Percentiles rank a stretch among this genome's conserved stretches.
Evolutionary conservation across 352 stramenopile species (phyloP).

Genomic region (Pythium oligandrum): DNA sequence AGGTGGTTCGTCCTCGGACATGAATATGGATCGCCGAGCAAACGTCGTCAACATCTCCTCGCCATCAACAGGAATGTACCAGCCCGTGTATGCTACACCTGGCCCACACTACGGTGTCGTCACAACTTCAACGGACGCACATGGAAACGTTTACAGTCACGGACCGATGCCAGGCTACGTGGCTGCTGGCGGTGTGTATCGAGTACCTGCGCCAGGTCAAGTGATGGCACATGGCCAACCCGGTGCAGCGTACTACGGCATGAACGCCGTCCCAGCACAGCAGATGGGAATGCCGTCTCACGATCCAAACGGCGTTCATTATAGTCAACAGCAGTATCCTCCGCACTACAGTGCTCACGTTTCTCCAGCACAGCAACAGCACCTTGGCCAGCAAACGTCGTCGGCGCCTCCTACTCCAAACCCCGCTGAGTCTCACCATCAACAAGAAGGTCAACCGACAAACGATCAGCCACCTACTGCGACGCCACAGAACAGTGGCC

Average conservation of each 20-base stretch:
- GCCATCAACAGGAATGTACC: slow-evolving; percentile 4
- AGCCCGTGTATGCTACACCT: slow-evolving; percentile 8
- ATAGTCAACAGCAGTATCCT: too few species aligned
- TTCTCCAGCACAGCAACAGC: neutral
- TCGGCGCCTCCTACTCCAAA: neutral
- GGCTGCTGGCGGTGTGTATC: slow-evolving; percentile 14
- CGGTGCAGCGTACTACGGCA: too few species aligned
- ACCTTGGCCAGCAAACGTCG: neutral
- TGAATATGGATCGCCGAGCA: slow-evolving; percentile 33
- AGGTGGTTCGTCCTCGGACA: slow-evolving; percentile 19
- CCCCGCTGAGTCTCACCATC: slow-evolving; percentile 1
- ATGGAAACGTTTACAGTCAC: slow-evolving; percentile 37
- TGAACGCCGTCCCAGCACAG: neutral
- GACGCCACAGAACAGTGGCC: slow-evolving; percentile 1
- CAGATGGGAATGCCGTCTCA: too few species aligned
- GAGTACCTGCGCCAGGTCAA: slow-evolving; percentile 12
- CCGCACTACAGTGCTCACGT: too few species aligned
- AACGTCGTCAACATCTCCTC: slow-evolving; percentile 39
- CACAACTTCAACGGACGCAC: slow-evolving; percentile 27
- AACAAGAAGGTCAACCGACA: slow-evolving; percentile 17
- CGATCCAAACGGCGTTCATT: too few species aligned
- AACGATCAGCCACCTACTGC: slow-evolving; percentile 13
- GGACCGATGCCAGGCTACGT: slow-evolving; percentile 12
- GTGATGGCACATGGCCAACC: slow-evolving; percentile 12
- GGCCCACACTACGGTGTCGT: neutral